Evolutionary conservation across 352 stramenopile species (phyloP).

Genomic region (Globisporangium lucens): DNA sequence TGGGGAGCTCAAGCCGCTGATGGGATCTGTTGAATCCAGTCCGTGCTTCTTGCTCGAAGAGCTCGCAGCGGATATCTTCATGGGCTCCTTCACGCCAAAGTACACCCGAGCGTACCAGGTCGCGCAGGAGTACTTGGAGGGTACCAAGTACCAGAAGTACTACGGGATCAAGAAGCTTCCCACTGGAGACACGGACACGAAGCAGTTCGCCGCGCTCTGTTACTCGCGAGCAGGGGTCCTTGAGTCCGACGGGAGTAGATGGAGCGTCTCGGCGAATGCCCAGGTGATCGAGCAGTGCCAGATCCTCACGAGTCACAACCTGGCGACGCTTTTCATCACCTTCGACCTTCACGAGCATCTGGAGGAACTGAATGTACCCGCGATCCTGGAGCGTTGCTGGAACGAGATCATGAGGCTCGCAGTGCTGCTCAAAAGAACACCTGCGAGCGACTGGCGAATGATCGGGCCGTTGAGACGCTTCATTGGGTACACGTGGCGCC

Average conservation of each 20-base stretch:
- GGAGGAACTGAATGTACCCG: slow-evolving; percentile 9
- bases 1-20: slow-evolving; percentile 9
- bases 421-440: background rate
- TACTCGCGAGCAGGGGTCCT: background rate
- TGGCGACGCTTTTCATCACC: slow-evolving; percentile 17
- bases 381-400: slow-evolving; percentile 11
- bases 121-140: slow-evolving; percentile 8
- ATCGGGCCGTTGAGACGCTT: slow-evolving; percentile 10
- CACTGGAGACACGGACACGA: background rate
- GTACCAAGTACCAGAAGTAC: slow-evolving; percentile 20
- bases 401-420: background rate
- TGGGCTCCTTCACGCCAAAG: slow-evolving; percentile 19
- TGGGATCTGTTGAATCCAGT: background rate
- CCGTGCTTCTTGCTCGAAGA: slow-evolving; percentile 18
- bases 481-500: slow-evolving; percentile 19
- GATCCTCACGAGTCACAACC: slow-evolving; percentile 25
- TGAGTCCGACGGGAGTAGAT: background rate
- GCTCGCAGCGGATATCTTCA: slow-evolving; percentile 24
- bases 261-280: slow-evolving; percentile 12
- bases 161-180: slow-evolving; percentile 6
- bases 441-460: background rate
- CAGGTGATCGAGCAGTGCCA: slow-evolving; percentile 23
- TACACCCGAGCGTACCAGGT: slow-evolving; percentile 8
- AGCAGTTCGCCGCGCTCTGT: slow-evolving; percentile 3
- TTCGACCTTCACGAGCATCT: slow-evolving; percentile 8